A percentile compares a stretch with the other conserved stretches of the same genome.
These are phyloP conservation scores for Wickerhamiella infanticola DNA, from an alignment of 1,139 yeast species.

Conservation along the genomic window DNA sequence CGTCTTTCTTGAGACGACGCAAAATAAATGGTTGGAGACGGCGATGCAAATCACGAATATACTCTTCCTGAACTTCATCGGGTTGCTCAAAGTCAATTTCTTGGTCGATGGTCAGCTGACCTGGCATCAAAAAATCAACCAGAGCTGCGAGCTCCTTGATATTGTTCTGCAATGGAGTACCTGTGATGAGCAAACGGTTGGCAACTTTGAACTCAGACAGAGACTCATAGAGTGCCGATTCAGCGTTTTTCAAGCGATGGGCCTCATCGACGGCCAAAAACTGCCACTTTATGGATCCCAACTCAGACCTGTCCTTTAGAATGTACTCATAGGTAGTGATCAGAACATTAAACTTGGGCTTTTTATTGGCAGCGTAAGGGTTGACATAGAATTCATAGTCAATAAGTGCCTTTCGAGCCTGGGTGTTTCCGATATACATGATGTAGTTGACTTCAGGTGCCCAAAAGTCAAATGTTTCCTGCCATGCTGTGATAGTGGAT, in stretches of 20 bases:
- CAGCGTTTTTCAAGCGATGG: constrained; percentile 88
- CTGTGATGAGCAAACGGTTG: constrained; percentile 82
- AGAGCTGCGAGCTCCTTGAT: constrained; percentile 90
- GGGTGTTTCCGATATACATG: constrained; percentile 83
- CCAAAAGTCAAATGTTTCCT: constrained; percentile 96
- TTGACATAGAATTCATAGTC: constrained; percentile 70
- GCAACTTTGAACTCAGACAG: constrained; percentile 66
- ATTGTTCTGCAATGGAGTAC: constrained; percentile 95
- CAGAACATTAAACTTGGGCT: constrained; percentile 74
- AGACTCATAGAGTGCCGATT: constrained; percentile 81
- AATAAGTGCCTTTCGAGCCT: constrained; percentile 66
- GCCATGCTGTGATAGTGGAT: constrained; percentile 98
- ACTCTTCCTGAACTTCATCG: constrained; percentile 70
- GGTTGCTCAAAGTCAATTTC: constrained; percentile 91
- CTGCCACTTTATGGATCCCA: constrained; percentile 85
- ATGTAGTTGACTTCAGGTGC: constrained; percentile 90
- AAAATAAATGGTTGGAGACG: constrained; percentile 82
- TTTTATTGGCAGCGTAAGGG: constrained; percentile 29
- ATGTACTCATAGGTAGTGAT: constrained; percentile 93
- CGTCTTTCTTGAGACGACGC: constrained; percentile 90
- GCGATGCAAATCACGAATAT: constrained; percentile 70
- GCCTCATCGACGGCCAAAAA: constrained; percentile 97
- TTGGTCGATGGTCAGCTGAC: constrained; percentile 73
- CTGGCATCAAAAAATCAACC: constrained; percentile 93
- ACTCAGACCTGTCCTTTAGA: constrained; percentile 65